A percentile compares a stretch with the other conserved stretches of the same genome.
Conservation (phyloP, 1,284 basidiomycete species). For the Trametes polyzona region DNA sequence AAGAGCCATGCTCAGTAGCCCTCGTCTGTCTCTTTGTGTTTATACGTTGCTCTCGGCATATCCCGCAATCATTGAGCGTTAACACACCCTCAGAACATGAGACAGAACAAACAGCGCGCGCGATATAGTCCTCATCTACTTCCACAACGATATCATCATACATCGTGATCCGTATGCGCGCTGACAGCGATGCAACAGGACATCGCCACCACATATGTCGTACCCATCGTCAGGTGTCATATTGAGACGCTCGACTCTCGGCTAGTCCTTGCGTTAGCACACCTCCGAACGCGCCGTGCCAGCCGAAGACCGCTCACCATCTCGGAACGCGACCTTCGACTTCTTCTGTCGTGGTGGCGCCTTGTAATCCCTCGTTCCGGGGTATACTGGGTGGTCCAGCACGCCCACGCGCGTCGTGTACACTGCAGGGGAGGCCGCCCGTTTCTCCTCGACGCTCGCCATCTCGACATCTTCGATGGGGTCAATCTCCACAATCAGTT, state of each 20-base stretch:
- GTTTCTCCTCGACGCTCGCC: conserved; percentile 9
- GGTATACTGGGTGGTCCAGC: conserved; percentile 21
- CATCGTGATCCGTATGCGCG: conserved; percentile 2
- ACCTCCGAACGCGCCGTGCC: too few species aligned
- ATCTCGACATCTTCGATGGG: conserved; percentile 21
- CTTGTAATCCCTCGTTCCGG: conserved; percentile 23
- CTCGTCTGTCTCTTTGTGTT: too few species aligned
- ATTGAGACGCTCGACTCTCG: background rate
- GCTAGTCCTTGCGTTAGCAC: too few species aligned
- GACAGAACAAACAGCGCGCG: background rate
- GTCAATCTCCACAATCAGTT: conserved; percentile 35
- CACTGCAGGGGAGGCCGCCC: conserved; percentile 8
- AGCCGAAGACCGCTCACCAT: background rate
- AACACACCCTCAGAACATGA: too few species aligned
- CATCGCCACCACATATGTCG: background rate
- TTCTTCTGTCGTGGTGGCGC: conserved; percentile 16
- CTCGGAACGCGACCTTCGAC: background rate
- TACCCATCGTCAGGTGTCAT: background rate
- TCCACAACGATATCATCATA: conserved; percentile 7
- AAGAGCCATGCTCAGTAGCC: too few species aligned
- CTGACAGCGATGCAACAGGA: background rate
- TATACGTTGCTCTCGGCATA: too few species aligned
- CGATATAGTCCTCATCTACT: background rate
- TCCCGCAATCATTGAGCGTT: too few species aligned
- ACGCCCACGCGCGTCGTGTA: conserved; percentile 25